phyloP scores from a whole-genome alignment of 495 filamentous ascomycete genomes.

The Pseudoneurospora amorphoporcata region DNA sequence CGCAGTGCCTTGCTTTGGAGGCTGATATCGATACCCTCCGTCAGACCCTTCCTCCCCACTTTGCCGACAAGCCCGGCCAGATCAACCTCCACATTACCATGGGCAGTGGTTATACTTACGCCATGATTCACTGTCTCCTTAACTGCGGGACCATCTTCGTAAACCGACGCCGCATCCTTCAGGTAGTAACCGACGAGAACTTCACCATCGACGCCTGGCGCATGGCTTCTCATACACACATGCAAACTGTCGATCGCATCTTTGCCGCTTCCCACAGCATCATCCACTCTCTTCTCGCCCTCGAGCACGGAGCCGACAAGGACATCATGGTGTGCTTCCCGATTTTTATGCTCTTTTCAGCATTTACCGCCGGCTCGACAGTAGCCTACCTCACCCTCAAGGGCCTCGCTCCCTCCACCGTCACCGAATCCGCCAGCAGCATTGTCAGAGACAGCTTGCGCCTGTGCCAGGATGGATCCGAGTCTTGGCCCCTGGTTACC shows the following conservation, averaged over 20 bases:
- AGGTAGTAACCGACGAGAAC: slow-evolving; percentile 33
- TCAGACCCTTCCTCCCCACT: slow-evolving; percentile 35
- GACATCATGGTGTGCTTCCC: slow-evolving; percentile 39
- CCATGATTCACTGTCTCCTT: slow-evolving; percentile 41
- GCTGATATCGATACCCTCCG: slow-evolving; percentile 36
- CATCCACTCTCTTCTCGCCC: slow-evolving; percentile 32
- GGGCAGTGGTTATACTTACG: slow-evolving; percentile 42
- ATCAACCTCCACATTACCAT: slow-evolving; percentile 44
- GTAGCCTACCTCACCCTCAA: slow-evolving; percentile 41
- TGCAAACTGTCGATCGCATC: slow-evolving; percentile 33
- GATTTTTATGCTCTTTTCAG: slow-evolving; percentile 42
- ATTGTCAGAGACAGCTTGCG: slow-evolving; percentile 40
- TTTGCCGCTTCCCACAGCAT: slow-evolving; percentile 41
- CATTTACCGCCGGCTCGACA: slow-evolving; percentile 40
- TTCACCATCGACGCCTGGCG: slow-evolving; percentile 38
- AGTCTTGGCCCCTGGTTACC: slow-evolving; percentile 39
- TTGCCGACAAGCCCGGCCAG: slow-evolving; percentile 39
- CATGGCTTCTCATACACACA: slow-evolving; percentile 25
- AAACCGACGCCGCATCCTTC: slow-evolving; percentile 40
- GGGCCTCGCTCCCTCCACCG: slow-evolving; percentile 34
- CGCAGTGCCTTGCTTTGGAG: slow-evolving; percentile 31
- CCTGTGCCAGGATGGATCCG: slow-evolving; percentile 36
- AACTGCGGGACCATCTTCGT: slow-evolving; percentile 43
- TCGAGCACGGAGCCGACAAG: slow-evolving; percentile 38
- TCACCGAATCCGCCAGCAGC: slow-evolving; percentile 33